A percentile compares a stretch with the other conserved stretches of the same genome.
Evolutionary conservation across 2,329 filamentous ascomycete genomes (phyloP).

Genomic region (Shiraia sp.): DNA sequence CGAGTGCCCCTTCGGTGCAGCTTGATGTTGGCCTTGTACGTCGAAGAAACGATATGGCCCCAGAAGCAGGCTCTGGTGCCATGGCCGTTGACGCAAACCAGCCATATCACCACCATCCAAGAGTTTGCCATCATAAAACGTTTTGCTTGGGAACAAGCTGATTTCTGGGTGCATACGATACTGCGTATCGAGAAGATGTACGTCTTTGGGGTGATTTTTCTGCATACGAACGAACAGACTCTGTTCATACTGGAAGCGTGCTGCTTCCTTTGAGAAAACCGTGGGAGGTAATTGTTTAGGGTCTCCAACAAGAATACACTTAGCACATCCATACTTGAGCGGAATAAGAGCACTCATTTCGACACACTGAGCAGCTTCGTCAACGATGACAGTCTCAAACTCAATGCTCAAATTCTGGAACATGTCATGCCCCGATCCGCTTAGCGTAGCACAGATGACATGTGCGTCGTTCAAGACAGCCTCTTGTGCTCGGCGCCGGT

Average conservation of each 20-base stretch:
- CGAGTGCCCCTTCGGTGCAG: slow-evolving; percentile 82
- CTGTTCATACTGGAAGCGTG: slow-evolving; percentile 93
- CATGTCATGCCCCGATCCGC: slow-evolving; percentile 95
- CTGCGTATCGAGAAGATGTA: slow-evolving; percentile 95
- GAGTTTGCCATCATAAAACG: slow-evolving; percentile 89
- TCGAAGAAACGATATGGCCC: slow-evolving; percentile 98
- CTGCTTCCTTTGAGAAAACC: slow-evolving; percentile 90
- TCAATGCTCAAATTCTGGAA: slow-evolving; percentile 93
- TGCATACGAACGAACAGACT: slow-evolving; percentile 99
- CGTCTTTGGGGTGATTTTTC: slow-evolving; percentile 80
- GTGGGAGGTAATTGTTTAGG: slow-evolving; percentile 96
- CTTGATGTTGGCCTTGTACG: slow-evolving; percentile 83
- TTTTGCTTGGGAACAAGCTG: slow-evolving; percentile 82
- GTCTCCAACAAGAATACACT: slow-evolving; percentile 96
- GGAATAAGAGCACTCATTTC: slow-evolving; percentile 96
- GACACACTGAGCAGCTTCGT: slow-evolving; percentile 97
- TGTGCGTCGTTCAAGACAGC: slow-evolving; percentile 88
- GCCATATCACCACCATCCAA: slow-evolving; percentile 86
- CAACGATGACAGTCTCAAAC: slow-evolving; percentile 97
- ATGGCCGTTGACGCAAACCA: slow-evolving; percentile 72
- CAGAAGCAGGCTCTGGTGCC: slow-evolving; percentile 81
- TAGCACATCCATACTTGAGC: slow-evolving; percentile 94
- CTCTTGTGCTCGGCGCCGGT: slow-evolving; percentile 82
- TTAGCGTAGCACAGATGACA: slow-evolving; percentile 92
- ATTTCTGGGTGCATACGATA: slow-evolving; percentile 99